Conservation (phyloP, 305 asterid genomes). For the Vinca major region DNA sequence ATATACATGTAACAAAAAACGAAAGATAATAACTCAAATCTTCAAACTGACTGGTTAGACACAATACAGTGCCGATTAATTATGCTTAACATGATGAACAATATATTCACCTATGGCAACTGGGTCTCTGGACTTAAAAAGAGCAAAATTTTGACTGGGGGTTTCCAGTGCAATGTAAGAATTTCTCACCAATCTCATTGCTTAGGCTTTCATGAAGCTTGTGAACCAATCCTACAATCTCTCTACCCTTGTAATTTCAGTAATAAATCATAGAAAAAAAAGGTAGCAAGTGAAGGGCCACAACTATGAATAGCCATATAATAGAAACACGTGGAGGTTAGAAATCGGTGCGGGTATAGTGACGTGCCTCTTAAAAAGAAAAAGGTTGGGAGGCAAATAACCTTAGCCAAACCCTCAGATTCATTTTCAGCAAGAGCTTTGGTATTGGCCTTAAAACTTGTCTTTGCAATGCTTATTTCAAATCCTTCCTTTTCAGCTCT, state of each 20-base stretch:
- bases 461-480: conserved; percentile 67
- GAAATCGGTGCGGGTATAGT: not conserved
- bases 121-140: too few relatives aligned
- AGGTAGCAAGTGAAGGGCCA: not conserved
- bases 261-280: not conserved
- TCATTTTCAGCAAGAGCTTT: conserved; percentile 92
- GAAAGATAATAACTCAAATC: not conserved
- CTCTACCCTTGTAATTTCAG: too few relatives aligned
- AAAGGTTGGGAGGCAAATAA: conserved; percentile 10
- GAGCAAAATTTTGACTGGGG: not conserved
- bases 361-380: not conserved
- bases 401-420: conserved; percentile 88
- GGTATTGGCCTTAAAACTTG: conserved; percentile 86
- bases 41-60: not conserved
- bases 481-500: conserved; percentile 77
- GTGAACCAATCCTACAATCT: not conserved
- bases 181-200: not conserved
- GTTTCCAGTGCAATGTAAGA: not conserved
- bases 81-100: not conserved
- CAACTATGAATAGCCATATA: not conserved
- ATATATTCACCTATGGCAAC: not conserved
- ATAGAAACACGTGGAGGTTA: not conserved
- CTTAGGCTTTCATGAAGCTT: not conserved
- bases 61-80: not conserved
- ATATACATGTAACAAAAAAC: not conserved